phyloP scores from a whole-genome alignment of 1,284 basidiomycete genomes.

The Boletus sp. region DNA sequence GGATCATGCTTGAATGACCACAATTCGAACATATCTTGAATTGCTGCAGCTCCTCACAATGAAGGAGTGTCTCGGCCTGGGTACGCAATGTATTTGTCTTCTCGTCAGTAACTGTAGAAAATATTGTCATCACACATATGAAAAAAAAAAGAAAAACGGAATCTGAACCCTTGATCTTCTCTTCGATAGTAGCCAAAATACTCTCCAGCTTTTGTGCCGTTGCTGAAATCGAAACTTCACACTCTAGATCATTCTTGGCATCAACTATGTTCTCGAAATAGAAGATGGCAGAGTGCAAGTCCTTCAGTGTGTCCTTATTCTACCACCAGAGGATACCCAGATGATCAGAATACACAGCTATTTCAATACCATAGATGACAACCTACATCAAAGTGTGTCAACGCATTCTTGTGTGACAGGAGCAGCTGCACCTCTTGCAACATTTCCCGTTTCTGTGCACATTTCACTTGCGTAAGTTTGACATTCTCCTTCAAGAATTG shows the following conservation, averaged over 20 bases:
- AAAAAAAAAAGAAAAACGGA: neutral
- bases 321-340: conserved; percentile 33
- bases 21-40: conserved; percentile 53
- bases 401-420: conserved; percentile 46
- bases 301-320: conserved; percentile 63
- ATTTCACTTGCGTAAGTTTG: conserved; percentile 52
- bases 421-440: conserved; percentile 52
- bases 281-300: conserved; percentile 60
- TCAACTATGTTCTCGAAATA: conserved; percentile 72
- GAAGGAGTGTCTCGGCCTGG: conserved; percentile 51
- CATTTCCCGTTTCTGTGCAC: conserved; percentile 49
- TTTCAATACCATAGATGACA: neutral
- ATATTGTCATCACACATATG: neutral
- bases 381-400: conserved; percentile 61
- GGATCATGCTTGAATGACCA: neutral
- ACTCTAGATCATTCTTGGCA: conserved; percentile 48
- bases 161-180: conserved; percentile 55
- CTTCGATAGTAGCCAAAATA: conserved; percentile 55
- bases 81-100: conserved; percentile 49
- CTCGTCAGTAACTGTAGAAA: conserved; percentile 53
- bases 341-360: neutral
- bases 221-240: conserved; percentile 47
- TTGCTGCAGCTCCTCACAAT: conserved; percentile 63
- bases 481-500: conserved; percentile 66
- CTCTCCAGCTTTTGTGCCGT: conserved; percentile 54